Evolutionary conservation across 345 rosid species (phyloP), one percentile per base, ranked within the genome.

Genomic region (Erysimum cheiranthoides): DNA sequence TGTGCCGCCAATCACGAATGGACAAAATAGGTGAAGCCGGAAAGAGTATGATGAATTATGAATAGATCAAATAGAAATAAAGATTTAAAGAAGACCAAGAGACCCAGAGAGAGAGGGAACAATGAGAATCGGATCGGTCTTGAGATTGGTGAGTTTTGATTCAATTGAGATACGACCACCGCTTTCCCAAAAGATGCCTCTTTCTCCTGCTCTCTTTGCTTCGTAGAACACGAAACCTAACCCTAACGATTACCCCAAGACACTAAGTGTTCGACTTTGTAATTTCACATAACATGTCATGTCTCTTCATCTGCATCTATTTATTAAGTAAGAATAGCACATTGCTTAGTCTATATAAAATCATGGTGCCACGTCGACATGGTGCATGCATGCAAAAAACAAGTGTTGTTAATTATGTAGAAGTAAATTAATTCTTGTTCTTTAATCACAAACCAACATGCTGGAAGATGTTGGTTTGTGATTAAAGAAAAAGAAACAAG

Each of bases 121-220:
- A 77, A 77, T 75, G 83, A 85, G 91, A 90, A 86, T 88, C 87
- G 61, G 90, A 88, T 90, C 87, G 85, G 77, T 85, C 85, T 90
- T 51, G 91, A 88, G 91, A 88, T 90, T 86, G 91, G 76, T 74
- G 86, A 66, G 28, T n/a, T 70, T 64, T 60, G 86, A 81, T 87
- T 74, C 86, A 86, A 83, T 71, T 85, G 84, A 80, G 80, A 82
- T 35, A 36, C 86, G 87, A 88, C 88, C 86, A 88, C 87, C 93
- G 85, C 96, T 89, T 93, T 88, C 80, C 92, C 71, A 83, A 90
- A 88, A 88, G 85, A 88, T 86, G 92, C 73, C 69, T 27, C 64
- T 60, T 50, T 75, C 61, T 61, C 50, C 43, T 49, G 30, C 11
- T 14, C 52, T 50, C 86, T 82, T 73, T 75, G 70, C 86, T 84